phyloP scores from a whole-genome alignment of 176 grass and related monocot species.

The Areca catechu region DNA sequence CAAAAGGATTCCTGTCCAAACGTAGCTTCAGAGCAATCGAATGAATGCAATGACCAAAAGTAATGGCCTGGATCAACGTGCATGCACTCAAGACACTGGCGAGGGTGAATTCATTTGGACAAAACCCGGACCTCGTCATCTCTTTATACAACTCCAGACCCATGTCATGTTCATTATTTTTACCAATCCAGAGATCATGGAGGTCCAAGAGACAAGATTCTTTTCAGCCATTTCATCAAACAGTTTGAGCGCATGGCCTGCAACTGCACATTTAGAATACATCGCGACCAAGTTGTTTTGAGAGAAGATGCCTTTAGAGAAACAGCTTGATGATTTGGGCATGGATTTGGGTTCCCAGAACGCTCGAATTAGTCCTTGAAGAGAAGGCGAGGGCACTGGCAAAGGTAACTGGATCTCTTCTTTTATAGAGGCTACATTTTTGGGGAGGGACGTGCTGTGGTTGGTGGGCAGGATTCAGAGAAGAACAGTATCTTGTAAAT shows the following conservation, averaged over 20 bases:
- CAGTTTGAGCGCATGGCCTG: slow-evolving; percentile 7
- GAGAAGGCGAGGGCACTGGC: slow-evolving; percentile 18
- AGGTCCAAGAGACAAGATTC: slow-evolving; percentile 49
- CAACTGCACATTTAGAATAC: slow-evolving; percentile 11
- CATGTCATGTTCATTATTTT: slow-evolving; percentile 8
- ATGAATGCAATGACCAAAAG: slow-evolving; percentile 28
- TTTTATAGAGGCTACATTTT: background rate
- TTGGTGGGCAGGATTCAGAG: no score
- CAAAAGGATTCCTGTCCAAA: slow-evolving; percentile 22
- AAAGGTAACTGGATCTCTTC: slow-evolving; percentile 24
- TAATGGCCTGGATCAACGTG: background rate
- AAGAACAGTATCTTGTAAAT: no score
- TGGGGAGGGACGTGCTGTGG: background rate
- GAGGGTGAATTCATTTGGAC: slow-evolving; percentile 39
- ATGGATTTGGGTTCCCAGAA: slow-evolving; percentile 16
- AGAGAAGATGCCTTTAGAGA: slow-evolving; percentile 34
- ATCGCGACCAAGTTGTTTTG: slow-evolving; percentile 33
- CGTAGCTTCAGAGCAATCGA: slow-evolving; percentile 24
- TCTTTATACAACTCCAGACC: slow-evolving; percentile 10
- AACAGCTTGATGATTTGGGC: slow-evolving; percentile 31
- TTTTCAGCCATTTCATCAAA: slow-evolving; percentile 38
- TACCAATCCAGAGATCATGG: slow-evolving; percentile 27
- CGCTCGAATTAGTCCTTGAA: background rate
- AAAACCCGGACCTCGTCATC: slow-evolving; percentile 33
- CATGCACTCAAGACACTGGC: slow-evolving; percentile 21